Percentiles rank a stretch among this genome's conserved stretches.
phyloP scores from a whole-genome alignment of 1,139 yeast genomes.

The Suhomyces atakaporum region DNA sequence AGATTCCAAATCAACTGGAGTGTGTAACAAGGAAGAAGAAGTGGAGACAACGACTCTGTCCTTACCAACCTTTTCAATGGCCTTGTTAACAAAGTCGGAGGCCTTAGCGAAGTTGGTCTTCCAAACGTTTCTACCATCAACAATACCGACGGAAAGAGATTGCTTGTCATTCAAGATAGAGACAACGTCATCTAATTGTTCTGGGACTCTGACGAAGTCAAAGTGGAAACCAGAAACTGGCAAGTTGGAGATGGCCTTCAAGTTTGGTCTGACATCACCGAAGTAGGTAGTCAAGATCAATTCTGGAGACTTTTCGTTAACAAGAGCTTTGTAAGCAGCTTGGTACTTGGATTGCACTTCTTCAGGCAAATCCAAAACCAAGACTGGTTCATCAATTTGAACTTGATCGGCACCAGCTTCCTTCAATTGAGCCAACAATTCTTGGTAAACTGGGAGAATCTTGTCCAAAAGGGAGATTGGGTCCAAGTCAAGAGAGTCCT shows the following conservation, averaged over 20 bases:
- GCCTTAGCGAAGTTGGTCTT: constrained; percentile 92
- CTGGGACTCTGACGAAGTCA: constrained; percentile 95
- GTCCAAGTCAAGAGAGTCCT: constrained; percentile 92
- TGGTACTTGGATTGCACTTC: constrained; percentile 82
- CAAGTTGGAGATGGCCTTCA: constrained; percentile 80
- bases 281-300: constrained; percentile 87
- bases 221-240: constrained; percentile 96
- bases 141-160: constrained; percentile 91
- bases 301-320: constrained; percentile 70
- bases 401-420: constrained; percentile 94
- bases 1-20: constrained; percentile 92
- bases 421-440: constrained; percentile 81
- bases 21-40: constrained; percentile 95
- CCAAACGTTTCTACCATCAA: constrained; percentile 99
- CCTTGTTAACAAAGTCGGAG: constrained; percentile 75
- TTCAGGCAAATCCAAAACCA: constrained; percentile 90
- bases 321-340: constrained; percentile 76
- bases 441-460: constrained; percentile 89
- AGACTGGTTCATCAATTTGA: constrained; percentile 96
- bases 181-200: constrained; percentile 85
- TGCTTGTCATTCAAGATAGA: constrained; percentile 65
- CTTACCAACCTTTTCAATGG: constrained; percentile 80
- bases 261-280: constrained; percentile 98
- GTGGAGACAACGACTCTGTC: constrained; percentile 91
- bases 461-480: constrained; percentile 88